phyloP scores from a whole-genome alignment of 2,329 filamentous ascomycete genomes.

The Penicillium sp. region DNA sequence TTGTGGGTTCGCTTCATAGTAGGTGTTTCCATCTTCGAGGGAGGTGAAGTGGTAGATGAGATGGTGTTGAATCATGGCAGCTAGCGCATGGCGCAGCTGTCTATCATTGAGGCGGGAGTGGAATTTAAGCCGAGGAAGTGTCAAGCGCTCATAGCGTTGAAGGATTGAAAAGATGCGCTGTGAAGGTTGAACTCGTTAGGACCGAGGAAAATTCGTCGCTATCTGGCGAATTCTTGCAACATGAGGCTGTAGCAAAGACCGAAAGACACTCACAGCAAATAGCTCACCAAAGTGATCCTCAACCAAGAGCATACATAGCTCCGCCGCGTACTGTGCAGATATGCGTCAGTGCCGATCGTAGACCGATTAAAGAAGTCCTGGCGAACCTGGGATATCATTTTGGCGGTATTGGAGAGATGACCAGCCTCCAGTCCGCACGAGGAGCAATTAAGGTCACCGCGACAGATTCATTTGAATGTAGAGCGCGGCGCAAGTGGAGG shows the following conservation, averaged over 20 bases:
- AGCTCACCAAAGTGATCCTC: conserved; percentile 89
- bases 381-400: conserved; percentile 57
- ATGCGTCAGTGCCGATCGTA: conserved; percentile 21
- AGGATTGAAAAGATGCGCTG: conserved; percentile 84
- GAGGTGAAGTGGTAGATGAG: conserved; percentile 73
- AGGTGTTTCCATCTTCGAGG: conserved; percentile 60
- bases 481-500: neutral
- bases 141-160: conserved; percentile 73
- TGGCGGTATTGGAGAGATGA: conserved; percentile 68
- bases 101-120: conserved; percentile 70
- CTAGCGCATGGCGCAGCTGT: conserved; percentile 76
- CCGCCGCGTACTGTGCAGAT: conserved; percentile 62
- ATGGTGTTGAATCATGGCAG: conserved; percentile 83
- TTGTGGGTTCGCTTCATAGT: conserved; percentile 80
- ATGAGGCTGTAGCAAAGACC: neutral
- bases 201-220: neutral
- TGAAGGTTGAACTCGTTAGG: conserved; percentile 11
- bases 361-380: conserved; percentile 19
- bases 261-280: conserved; percentile 67
- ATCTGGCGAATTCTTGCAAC: neutral
- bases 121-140: conserved; percentile 65
- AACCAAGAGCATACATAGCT: conserved; percentile 87
- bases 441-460: conserved; percentile 67
- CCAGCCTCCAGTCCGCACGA: conserved; percentile 68
- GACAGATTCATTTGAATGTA: conserved; percentile 29